Conservation (phyloP, 1,284 basidiomycete genomes). For the Entoloma clypeatum region DNA sequence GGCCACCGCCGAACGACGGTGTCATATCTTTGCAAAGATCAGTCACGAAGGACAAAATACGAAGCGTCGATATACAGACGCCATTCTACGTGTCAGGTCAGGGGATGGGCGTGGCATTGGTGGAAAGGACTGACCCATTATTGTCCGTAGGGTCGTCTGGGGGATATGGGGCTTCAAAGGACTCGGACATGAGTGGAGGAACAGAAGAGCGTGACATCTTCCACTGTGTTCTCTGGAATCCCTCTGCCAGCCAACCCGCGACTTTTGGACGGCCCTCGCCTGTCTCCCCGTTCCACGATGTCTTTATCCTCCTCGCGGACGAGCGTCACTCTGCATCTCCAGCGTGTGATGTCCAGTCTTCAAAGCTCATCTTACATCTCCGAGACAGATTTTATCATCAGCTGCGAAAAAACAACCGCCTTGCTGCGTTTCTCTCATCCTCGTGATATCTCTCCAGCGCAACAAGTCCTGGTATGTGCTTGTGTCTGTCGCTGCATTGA, state of each 20-base stretch:
- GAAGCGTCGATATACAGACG: constrained; percentile 22
- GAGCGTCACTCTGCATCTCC: constrained; percentile 9
- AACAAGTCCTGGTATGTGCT: constrained; percentile 13
- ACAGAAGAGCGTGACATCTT: constrained; percentile 5
- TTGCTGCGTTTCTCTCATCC: constrained; percentile 13
- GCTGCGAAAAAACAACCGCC: constrained; percentile 18
- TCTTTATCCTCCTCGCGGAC: background rate
- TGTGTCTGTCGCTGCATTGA: background rate
- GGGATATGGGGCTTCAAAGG: constrained; percentile 50
- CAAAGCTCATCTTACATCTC: constrained; percentile 14
- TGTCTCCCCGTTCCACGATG: background rate
- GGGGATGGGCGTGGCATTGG: background rate
- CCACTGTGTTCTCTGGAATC: background rate
- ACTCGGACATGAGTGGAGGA: no score
- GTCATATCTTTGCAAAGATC: constrained; percentile 32
- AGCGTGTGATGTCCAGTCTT: constrained; percentile 14
- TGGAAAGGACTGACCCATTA: constrained; percentile 39
- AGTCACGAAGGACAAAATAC: constrained; percentile 1
- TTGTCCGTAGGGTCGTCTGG: constrained; percentile 68
- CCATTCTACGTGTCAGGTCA: constrained; percentile 39
- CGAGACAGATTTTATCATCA: constrained; percentile 18
- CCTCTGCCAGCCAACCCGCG: background rate
- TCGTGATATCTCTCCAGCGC: constrained; percentile 3
- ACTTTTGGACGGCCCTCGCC: background rate
- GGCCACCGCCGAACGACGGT: constrained; percentile 80